Evolutionary conservation across 1,284 basidiomycete genomes (phyloP).

Genomic region (Melampsora larici-populina): DNA sequence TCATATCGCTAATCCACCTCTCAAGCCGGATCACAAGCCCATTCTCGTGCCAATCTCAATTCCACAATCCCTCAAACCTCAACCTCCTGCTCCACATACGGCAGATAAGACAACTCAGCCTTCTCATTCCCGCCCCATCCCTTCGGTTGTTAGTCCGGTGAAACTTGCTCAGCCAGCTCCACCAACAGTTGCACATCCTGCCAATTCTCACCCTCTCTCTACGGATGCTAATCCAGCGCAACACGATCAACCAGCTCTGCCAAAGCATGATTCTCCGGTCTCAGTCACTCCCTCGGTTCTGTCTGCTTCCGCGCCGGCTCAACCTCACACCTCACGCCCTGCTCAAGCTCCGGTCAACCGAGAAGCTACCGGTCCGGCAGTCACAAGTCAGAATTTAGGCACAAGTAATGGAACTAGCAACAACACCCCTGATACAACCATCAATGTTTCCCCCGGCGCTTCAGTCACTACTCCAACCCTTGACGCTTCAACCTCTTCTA

Average conservation of each 20-base stretch:
- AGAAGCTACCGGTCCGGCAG: neutral
- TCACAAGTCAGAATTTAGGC: neutral
- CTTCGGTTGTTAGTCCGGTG: neutral
- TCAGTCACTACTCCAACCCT: neutral
- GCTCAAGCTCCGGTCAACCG: constrained; percentile 1
- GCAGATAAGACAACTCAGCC: neutral
- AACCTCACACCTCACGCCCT: neutral
- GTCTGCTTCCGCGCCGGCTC: neutral
- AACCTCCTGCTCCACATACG: neutral
- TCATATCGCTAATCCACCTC: neutral
- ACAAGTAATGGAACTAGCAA: too few relatives aligned
- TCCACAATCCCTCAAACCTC: neutral
- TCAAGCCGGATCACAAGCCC: neutral
- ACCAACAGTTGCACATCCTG: neutral
- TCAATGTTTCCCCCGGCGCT: neutral
- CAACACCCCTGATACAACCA: neutral
- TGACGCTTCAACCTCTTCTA: neutral
- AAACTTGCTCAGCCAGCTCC: neutral
- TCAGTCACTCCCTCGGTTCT: neutral
- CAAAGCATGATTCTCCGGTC: neutral
- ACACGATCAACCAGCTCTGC: neutral
- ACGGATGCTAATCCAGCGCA: neutral
- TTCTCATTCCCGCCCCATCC: neutral
- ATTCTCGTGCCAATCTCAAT: neutral
- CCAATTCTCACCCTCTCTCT: neutral